Evolutionary conservation across 1,139 yeast species (phyloP).

Genomic region (Torulaspora globosa): DNA sequence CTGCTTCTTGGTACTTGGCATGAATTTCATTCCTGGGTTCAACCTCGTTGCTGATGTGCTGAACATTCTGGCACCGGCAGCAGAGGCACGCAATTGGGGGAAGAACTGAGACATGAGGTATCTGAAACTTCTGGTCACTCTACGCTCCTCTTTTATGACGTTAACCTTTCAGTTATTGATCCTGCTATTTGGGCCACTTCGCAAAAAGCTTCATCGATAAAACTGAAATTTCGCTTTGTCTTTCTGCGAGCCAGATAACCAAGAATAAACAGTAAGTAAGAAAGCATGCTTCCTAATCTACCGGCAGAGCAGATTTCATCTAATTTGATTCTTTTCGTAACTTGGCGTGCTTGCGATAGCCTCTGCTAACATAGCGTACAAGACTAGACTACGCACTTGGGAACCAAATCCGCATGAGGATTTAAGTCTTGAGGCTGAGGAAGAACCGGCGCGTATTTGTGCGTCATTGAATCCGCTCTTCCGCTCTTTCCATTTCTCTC

Average conservation of each 20-base stretch:
- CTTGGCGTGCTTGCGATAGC: too few species aligned
- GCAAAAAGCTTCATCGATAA: not conserved
- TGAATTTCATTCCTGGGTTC: slow-evolving; percentile 12
- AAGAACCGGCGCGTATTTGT: not conserved
- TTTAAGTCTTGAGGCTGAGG: too few species aligned
- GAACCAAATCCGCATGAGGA: too few species aligned
- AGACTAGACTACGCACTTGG: too few species aligned
- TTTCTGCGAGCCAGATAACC: not conserved
- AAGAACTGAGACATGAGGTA: not conserved
- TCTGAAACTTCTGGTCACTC: not conserved
- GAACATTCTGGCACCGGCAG: slow-evolving; percentile 3
- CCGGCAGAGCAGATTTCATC: too few species aligned
- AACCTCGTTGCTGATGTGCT: slow-evolving; percentile 2
- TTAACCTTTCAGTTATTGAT: not conserved
- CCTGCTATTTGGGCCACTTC: not conserved
- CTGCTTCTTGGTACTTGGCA: slow-evolving; percentile 18
- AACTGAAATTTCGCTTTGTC: slow-evolving; percentile 3
- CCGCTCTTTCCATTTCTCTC: not conserved
- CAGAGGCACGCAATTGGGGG: not conserved
- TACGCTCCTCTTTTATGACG: not conserved
- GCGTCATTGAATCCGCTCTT: not conserved
- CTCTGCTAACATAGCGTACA: too few species aligned
- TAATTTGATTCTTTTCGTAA: too few species aligned
- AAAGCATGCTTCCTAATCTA: not conserved
- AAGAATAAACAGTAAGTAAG: not conserved